A percentile compares a stretch with the other conserved stretches of the same genome.
phyloP scores from a whole-genome alignment of 257 asterid species.

The Nicotiana attenuata region DNA sequence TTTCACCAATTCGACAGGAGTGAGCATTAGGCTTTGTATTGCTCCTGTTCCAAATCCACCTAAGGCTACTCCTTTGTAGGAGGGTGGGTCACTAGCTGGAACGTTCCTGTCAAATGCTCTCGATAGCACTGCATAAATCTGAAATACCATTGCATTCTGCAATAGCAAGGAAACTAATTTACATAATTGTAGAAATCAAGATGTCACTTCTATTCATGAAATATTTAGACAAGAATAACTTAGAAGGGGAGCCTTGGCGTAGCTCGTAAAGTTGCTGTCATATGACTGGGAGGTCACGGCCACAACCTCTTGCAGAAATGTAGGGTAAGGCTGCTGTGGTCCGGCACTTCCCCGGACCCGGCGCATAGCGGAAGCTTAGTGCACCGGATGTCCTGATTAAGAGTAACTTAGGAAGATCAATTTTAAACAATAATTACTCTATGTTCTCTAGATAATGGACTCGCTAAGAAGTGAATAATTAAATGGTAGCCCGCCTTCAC shows the following conservation, averaged over 20 bases:
- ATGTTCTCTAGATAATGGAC: background rate
- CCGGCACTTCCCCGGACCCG: no score
- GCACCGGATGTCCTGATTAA: no score
- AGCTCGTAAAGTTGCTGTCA: no score
- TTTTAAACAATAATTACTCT: background rate
- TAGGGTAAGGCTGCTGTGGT: no score
- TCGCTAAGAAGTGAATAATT: background rate
- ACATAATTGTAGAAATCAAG: background rate
- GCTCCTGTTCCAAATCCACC: slow-evolving; percentile 76
- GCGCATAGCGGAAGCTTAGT: no score
- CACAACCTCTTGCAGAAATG: no score
- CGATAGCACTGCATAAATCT: slow-evolving; percentile 58
- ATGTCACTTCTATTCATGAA: background rate
- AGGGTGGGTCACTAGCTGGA: slow-evolving; percentile 41
- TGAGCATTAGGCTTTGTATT: slow-evolving; percentile 58
- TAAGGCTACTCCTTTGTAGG: slow-evolving; percentile 52
- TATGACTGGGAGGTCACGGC: no score
- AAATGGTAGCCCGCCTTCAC: background rate
- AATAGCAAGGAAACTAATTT: slow-evolving; percentile 6
- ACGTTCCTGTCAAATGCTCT: slow-evolving; percentile 35
- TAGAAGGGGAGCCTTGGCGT: no score
- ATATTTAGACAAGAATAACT: no score
- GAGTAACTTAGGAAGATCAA: background rate
- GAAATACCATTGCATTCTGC: slow-evolving; percentile 85
- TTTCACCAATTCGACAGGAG: slow-evolving; percentile 77